Percentiles rank a stretch among this genome's conserved stretches.
These are phyloP conservation scores for Esteya vermicola DNA, from an alignment of 2,329 filamentous ascomycete species.

Conservation along the genomic window DNA sequence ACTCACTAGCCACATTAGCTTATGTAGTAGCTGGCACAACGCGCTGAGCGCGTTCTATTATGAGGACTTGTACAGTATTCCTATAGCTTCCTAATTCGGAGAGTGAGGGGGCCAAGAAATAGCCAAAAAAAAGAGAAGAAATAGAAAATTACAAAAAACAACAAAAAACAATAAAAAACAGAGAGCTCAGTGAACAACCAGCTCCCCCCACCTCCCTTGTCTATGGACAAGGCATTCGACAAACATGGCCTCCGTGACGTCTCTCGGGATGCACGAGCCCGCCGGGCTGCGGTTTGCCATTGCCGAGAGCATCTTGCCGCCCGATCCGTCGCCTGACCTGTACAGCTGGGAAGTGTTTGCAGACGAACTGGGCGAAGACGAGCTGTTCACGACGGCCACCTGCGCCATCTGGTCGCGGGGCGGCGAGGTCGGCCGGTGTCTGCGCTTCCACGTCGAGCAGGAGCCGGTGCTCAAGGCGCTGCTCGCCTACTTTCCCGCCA, in stretches of 20 bases:
- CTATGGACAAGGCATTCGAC: not conserved
- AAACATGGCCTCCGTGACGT: conserved; percentile 76
- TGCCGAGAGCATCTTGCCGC: conserved; percentile 60
- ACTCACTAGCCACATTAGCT: too few relatives aligned
- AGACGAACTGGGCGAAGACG: conserved; percentile 49
- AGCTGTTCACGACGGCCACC: conserved; percentile 60
- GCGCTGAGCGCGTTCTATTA: too few relatives aligned
- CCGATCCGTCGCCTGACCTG: conserved; percentile 46
- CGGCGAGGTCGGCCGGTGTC: conserved; percentile 70
- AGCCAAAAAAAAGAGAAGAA: too few relatives aligned
- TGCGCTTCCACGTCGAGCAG: conserved; percentile 74
- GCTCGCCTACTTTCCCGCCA: conserved; percentile 61
- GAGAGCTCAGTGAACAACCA: too few relatives aligned
- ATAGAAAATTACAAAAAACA: too few relatives aligned
- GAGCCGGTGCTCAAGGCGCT: conserved; percentile 78
- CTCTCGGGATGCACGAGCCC: conserved; percentile 81
- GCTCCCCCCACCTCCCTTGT: too few relatives aligned
- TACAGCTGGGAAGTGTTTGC: conserved; percentile 63
- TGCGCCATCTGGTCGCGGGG: conserved; percentile 85
- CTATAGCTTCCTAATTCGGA: too few relatives aligned
- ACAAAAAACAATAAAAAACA: too few relatives aligned
- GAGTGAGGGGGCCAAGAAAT: too few relatives aligned
- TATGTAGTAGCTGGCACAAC: too few relatives aligned
- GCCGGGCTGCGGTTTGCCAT: conserved; percentile 72
- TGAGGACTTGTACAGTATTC: too few relatives aligned